Percentiles rank a stretch among this genome's conserved stretches.
phyloP scores from a whole-genome alignment of 805 yeast species.

The Ogataea kodamae region DNA sequence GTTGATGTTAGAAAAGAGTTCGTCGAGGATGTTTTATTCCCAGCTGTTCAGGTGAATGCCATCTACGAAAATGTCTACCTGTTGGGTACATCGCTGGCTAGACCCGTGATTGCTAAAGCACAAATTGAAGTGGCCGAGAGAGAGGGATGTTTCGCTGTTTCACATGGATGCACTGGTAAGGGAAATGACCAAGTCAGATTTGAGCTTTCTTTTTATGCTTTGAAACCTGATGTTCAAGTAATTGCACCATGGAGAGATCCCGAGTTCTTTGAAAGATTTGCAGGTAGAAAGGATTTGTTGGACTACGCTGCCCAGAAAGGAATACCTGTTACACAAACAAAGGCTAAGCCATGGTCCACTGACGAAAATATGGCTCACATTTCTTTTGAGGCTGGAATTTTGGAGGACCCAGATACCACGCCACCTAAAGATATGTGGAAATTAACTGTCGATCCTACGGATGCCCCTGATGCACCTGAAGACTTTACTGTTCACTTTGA shows the following conservation, averaged over 20 bases:
- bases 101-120: constrained; percentile 98
- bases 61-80: constrained; percentile 96
- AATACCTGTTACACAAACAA: constrained; percentile 95
- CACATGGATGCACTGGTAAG: constrained; percentile 99
- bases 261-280: constrained; percentile 87
- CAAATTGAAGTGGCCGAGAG: constrained; percentile 95
- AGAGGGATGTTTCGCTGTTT: constrained; percentile 97
- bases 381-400: constrained; percentile 98
- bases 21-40: constrained; percentile 87
- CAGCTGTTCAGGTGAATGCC: constrained; percentile 97
- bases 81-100: constrained; percentile 95
- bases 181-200: constrained; percentile 99
- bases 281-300: constrained; percentile 94
- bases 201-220: constrained; percentile 94
- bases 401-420: constrained; percentile 97
- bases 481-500: constrained; percentile 76
- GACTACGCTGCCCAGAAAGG: constrained; percentile 90
- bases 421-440: constrained; percentile 99
- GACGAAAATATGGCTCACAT: constrained; percentile 99
- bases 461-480: constrained; percentile 94
- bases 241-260: constrained; percentile 99
- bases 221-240: constrained; percentile 93
- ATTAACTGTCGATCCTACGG: constrained; percentile 90
- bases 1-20: constrained; percentile 95
- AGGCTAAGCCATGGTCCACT: constrained; percentile 99